Percentiles rank a stretch among this genome's conserved stretches.
These are phyloP conservation scores for Chaetomium globosum DNA, from an alignment of 2,329 filamentous ascomycete genomes.

Conservation along the genomic window DNA sequence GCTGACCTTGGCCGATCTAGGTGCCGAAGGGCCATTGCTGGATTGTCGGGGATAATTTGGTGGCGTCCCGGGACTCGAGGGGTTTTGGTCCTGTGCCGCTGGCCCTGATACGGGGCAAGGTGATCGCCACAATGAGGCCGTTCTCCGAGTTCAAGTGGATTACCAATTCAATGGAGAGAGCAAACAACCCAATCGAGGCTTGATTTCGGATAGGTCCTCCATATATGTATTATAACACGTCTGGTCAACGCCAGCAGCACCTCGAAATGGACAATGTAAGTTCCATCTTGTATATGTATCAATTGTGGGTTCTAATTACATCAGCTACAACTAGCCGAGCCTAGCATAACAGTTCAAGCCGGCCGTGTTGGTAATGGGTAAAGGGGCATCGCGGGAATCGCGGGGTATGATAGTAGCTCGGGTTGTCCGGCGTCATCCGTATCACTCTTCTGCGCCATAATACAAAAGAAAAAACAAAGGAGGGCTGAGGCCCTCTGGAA, in stretches of 20 bases:
- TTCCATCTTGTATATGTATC: constrained; percentile 28
- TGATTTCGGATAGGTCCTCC: background rate
- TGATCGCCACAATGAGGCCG: constrained; percentile 63
- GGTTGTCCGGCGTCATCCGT: constrained; percentile 20
- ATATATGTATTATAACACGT: background rate
- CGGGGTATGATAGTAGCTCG: constrained; percentile 17
- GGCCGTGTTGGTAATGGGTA: constrained; percentile 21
- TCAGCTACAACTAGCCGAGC: constrained; percentile 29
- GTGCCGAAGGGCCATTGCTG: constrained; percentile 92
- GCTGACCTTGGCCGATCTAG: constrained; percentile 47
- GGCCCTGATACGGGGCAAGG: constrained; percentile 80
- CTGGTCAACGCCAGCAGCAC: background rate
- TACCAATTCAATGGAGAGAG: constrained; percentile 41
- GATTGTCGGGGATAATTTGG: constrained; percentile 84
- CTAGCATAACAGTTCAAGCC: constrained; percentile 1
- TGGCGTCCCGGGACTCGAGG: constrained; percentile 82
- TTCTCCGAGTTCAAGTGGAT: constrained; percentile 57
- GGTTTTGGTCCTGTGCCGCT: constrained; percentile 84
- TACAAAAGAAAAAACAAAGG: constrained; percentile 37
- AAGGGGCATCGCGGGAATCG: constrained; percentile 20
- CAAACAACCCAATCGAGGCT: background rate
- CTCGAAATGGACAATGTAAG: background rate
- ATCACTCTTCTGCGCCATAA: constrained; percentile 29
- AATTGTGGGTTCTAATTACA: constrained; percentile 37
- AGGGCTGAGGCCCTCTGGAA: background rate